Evolutionary conservation across 331 rosid species (phyloP).

Genomic region (Saraca asoca): DNA sequence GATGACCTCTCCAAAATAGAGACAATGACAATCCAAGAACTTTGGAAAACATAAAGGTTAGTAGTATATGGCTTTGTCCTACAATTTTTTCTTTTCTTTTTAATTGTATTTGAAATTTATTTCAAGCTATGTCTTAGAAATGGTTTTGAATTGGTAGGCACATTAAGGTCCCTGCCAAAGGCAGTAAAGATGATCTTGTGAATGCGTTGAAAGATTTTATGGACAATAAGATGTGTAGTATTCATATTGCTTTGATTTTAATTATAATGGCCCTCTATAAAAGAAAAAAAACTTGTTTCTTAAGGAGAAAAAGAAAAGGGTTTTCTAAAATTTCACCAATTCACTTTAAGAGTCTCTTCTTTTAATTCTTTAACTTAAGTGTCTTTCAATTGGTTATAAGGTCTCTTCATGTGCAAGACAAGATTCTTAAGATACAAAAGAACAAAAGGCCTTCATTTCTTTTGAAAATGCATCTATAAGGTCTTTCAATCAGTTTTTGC

Average conservation of each 20-base stretch:
- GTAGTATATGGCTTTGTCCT: constrained; percentile 24
- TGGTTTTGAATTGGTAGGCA: constrained; percentile 61
- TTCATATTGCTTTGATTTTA: constrained; percentile 23
- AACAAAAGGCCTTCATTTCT: constrained; percentile 38
- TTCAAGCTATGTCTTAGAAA: constrained; percentile 10
- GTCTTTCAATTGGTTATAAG: constrained; percentile 32
- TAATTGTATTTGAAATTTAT: constrained; percentile 1
- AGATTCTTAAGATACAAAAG: constrained; percentile 44
- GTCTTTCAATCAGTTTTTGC: too few relatives aligned
- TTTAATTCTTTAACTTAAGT: neutral
- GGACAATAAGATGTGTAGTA: constrained; percentile 61
- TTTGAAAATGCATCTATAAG: constrained; percentile 40
- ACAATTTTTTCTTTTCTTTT: constrained; percentile 1
- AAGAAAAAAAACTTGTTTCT: neutral
- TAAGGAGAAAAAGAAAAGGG: constrained; percentile 1
- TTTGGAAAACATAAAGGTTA: constrained; percentile 67
- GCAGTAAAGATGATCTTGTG: constrained; percentile 75
- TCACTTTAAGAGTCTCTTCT: constrained; percentile 18
- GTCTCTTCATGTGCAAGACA: constrained; percentile 48
- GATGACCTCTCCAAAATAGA: constrained; percentile 61
- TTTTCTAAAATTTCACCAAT: neutral
- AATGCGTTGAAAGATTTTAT: constrained; percentile 66
- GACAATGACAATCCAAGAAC: constrained; percentile 79
- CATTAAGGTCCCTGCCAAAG: constrained; percentile 66
- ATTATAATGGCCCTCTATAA: neutral